phyloP scores from a whole-genome alignment of 305 asterid genomes.

The Solanum hybrid region DNA sequence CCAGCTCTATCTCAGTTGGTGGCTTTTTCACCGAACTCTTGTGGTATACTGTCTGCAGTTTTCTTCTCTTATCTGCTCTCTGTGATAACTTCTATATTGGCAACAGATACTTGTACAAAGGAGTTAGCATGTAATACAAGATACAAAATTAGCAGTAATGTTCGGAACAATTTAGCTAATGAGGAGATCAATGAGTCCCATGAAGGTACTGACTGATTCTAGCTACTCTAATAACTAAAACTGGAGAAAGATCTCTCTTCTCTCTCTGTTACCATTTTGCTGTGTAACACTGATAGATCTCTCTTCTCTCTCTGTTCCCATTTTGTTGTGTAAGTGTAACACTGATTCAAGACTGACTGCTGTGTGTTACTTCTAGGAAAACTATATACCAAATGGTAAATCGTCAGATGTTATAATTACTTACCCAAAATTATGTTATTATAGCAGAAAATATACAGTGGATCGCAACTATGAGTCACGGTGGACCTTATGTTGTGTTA shows the following conservation, averaged over 20 bases:
- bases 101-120: conserved; percentile 15
- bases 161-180: not conserved
- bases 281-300: not conserved
- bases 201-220: not conserved
- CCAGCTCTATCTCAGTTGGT: conserved; percentile 6
- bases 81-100: not conserved
- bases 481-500: not conserved
- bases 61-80: not conserved
- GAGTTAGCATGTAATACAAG: not conserved
- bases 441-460: not conserved
- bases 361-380: not conserved
- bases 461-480: not conserved
- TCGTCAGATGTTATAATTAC: not conserved
- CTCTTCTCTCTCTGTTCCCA: not conserved
- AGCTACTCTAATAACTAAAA: not conserved
- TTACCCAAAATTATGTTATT: not conserved
- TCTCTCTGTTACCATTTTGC: not conserved
- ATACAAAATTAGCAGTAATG: not conserved
- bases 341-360: not conserved
- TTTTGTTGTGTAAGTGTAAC: not conserved
- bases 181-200: not conserved
- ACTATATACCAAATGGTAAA: not conserved
- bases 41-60: conserved; percentile 13
- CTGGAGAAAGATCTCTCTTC: not conserved
- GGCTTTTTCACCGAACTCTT: conserved; percentile 16